A percentile compares a stretch with the other conserved stretches of the same genome.
Evolutionary conservation across 805 yeast species (phyloP).

Genomic region (Schwanniomyces yamadae): DNA sequence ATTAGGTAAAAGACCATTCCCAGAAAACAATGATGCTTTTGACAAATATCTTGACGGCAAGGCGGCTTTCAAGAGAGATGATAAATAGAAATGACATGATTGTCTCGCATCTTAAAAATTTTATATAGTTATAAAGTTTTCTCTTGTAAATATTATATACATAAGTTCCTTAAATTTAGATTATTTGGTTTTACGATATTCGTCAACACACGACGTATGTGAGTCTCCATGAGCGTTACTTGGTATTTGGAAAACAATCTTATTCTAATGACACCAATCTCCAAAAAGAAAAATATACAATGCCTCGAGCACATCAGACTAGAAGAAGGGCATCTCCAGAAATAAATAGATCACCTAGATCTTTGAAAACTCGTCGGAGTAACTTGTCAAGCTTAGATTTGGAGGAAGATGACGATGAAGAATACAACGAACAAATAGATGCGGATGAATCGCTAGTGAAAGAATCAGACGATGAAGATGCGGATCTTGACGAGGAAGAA

Average conservation of each 20-base stretch:
- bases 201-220: too few relatives aligned
- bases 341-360: constrained; percentile 3
- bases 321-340: constrained; percentile 6
- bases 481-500: constrained; percentile 15
- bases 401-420: constrained; percentile 16
- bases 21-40: constrained; percentile 87
- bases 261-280: too few relatives aligned
- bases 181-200: constrained; percentile 1
- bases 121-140: too few relatives aligned
- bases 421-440: constrained; percentile 13
- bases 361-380: constrained; percentile 6
- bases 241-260: not conserved
- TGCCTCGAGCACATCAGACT: constrained; percentile 8
- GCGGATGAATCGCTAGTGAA: constrained; percentile 3
- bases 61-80: constrained; percentile 39
- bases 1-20: constrained; percentile 89
- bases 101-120: constrained; percentile 9
- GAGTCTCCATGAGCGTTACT: not conserved
- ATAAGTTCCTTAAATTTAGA: not conserved
- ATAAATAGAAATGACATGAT: constrained; percentile 24
- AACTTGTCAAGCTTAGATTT: constrained; percentile 18
- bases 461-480: constrained; percentile 21
- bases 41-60: constrained; percentile 63
- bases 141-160: constrained; percentile 2
- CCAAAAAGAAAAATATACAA: too few relatives aligned